Conservation (phyloP, 176 grass and related monocot genomes). For the Bonia amplexicaulis region DNA sequence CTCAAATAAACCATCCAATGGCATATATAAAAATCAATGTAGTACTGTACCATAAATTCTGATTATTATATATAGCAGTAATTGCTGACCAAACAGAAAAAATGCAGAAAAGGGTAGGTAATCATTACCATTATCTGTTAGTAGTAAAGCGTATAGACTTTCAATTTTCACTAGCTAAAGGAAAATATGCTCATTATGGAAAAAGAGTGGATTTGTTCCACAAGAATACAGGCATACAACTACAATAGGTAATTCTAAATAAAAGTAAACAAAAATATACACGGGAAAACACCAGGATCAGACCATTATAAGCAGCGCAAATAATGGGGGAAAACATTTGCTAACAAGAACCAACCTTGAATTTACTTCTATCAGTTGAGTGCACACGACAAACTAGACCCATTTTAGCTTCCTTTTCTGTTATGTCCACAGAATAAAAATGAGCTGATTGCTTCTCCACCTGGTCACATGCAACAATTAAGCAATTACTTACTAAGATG, state of each 20-base stretch:
- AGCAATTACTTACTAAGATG: constrained; percentile 15
- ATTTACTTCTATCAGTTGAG: constrained; percentile 92
- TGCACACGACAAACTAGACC: constrained; percentile 87
- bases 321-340: neutral
- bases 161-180: neutral
- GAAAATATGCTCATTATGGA: neutral
- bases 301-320: neutral
- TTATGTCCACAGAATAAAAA: constrained; percentile 90
- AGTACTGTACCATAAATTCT: neutral
- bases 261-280: neutral
- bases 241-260: neutral
- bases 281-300: neutral
- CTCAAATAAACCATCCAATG: neutral
- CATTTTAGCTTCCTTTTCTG: constrained; percentile 68
- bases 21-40: neutral
- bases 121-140: neutral
- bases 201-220: neutral
- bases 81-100: neutral
- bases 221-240: constrained; percentile 5
- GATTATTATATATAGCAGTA: neutral
- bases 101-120: neutral
- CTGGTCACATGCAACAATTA: constrained; percentile 48
- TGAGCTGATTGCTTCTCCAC: constrained; percentile 98
- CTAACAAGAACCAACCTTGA: constrained; percentile 60
- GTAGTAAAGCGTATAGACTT: neutral